Base-by-base conservation (phyloP, 2,329 filamentous ascomycete species). In the Fusarium decemcellulare region DNA sequence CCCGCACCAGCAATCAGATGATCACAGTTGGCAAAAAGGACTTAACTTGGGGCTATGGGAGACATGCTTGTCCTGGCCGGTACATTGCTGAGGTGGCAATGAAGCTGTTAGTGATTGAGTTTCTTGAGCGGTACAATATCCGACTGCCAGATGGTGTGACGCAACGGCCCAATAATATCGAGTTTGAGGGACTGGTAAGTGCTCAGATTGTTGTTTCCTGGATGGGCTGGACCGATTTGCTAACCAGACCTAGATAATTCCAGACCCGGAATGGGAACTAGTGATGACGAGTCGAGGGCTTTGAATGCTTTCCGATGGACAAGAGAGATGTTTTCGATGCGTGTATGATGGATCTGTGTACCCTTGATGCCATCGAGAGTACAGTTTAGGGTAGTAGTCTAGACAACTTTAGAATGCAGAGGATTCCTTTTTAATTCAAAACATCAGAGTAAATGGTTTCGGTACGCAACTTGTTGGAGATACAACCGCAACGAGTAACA, bases 1-100 rank as follows among this genome's bases (percentile, higher is more conserved):
- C n/a, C n/a, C 51, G 51, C 23, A 61, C 27, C 29, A 56, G 42
- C 18, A 44, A 39, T 32, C 59, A 61, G 16, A 50, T 55, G 42
- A 37, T 54, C 11, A 51, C 51, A 3, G 59, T 61, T 15, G 59
- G 59, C n/a, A 62, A 62, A 12, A 62, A 48, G 34, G 59, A 62
- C n/a, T 18, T 62, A 12, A 46, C 53, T 5, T 62, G 59, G 59
- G 59, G 59, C 9, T 62, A 62, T 14, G 59, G 59, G 15, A 44
- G 39, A 47, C 54, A 62, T 36, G 59, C 59, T 10, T 62, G 59
- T 29, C 59, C 59, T 14, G 59, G 59, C 30, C 44, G 59, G 9
- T 62, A 52, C n/a, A 62, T 62, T 5, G 59, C 59, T n/a, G 59
- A 62, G 8, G 47, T 58, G 10, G 53, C 32, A 4, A 58, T 62